Evolutionary conservation across 352 stramenopile genomes (phyloP), one percentile per base, ranked within the genome.

Genomic region (Thraustochytrium sp.): DNA sequence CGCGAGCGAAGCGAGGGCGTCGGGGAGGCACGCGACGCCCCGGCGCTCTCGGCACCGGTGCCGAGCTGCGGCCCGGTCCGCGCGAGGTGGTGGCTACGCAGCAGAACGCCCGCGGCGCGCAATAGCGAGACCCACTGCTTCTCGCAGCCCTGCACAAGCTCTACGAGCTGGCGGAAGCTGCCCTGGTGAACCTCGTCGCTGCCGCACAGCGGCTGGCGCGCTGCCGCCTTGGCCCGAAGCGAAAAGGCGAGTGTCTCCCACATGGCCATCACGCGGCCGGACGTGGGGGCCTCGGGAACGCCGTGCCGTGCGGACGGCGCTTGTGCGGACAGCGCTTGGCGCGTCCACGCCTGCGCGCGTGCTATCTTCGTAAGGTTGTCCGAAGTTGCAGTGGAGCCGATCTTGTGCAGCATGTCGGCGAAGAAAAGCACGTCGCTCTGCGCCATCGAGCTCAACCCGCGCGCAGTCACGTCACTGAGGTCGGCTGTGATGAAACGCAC

Each of bases 61-160:
- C 5, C 42, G 42, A 5, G 5, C 5, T 5, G 16, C 42, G 42
- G 42, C 42, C 5, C 5, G 5, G 42, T 8, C 8, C 34, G 26
- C 54, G 34, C 4, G 21, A n/a, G 8, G 8, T 26, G 16, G 5
- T 75, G 5, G 36, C 26, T 9, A 26, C 40, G 74, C 21, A 75
- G 8, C 5, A 80, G 42, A 18, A 80, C 46, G 34, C 37, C 34
- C 40, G 65, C 65, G 23, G 68, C 53, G 68, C 68, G 68, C 11
- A 80, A 51, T 16, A 80, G 63, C 29, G 68, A 46, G 37, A 72
- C 16, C 68, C 68, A 80, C 31, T 80, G 68, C 37, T 80, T 80
- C 5, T 3, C 9, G 13, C n/a, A 44, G 11, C 53, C 46, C 21
- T 80, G 8, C 18, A 80, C 68, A 23, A 44, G 53, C 34, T 80